Percentiles rank a stretch among this genome's conserved stretches.
These are phyloP conservation scores for Aegilops tauschii DNA, from an alignment of 176 grass and related monocot genomes.

Conservation along the genomic window DNA sequence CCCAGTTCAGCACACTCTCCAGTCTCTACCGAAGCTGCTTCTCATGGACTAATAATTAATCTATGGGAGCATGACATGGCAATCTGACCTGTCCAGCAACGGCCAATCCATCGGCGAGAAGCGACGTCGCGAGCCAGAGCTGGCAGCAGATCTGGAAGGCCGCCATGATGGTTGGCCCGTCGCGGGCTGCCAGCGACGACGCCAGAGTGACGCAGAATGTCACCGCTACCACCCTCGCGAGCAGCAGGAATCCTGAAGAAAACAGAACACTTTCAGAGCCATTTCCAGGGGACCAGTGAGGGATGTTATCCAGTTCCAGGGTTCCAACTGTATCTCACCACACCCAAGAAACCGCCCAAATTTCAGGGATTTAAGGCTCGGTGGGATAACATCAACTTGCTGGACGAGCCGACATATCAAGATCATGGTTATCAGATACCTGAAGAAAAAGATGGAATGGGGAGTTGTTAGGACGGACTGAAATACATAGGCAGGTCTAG, in stretches of 20 bases:
- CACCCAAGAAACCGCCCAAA: conserved; percentile 89
- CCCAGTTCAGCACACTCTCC: background rate
- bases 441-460: background rate
- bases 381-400: conserved; percentile 80
- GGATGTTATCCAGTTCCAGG: conserved; percentile 21
- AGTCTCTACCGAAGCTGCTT: background rate
- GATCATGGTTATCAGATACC: conserved; percentile 91
- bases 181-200: conserved; percentile 78
- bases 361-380: conserved; percentile 82
- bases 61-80: background rate
- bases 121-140: conserved; percentile 90
- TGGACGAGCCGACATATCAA: conserved; percentile 62
- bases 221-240: conserved; percentile 91
- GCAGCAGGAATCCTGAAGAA: conserved; percentile 76
- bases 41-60: background rate
- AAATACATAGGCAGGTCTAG: background rate
- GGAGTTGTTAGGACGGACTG: conserved; percentile 6
- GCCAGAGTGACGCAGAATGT: conserved; percentile 95
- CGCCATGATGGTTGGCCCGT: conserved; percentile 76
- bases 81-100: conserved; percentile 86
- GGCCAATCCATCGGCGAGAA: conserved; percentile 91
- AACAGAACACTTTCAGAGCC: background rate
- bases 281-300: conserved; percentile 13
- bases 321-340: conserved; percentile 62
- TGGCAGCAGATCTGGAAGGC: conserved; percentile 95